Evolutionary conservation across 108 stramenopile genomes (phyloP).

Genomic region (Cyclotella distinguenda): DNA sequence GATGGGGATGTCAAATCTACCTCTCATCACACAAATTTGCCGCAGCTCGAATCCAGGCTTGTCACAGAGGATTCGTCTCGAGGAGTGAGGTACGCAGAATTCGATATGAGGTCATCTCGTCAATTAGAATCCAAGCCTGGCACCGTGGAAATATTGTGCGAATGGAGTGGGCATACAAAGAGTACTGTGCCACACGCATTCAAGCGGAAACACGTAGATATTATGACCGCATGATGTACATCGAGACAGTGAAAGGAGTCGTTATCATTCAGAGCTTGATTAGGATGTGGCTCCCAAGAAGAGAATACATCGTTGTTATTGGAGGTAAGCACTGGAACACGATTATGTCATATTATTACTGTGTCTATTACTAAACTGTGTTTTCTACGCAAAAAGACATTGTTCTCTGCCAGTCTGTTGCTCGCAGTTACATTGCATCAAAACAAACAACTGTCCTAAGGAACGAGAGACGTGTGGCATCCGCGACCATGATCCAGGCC

Average conservation of each 20-base stretch:
- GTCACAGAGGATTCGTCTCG: constrained; percentile 27
- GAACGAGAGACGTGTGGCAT: neutral
- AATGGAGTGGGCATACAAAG: constrained; percentile 30
- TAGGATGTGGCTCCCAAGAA: constrained; percentile 20
- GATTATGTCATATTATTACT: neutral
- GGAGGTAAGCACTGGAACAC: neutral
- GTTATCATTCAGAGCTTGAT: constrained; percentile 46
- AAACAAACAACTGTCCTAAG: neutral
- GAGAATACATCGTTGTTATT: constrained; percentile 2
- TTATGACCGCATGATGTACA: constrained; percentile 27
- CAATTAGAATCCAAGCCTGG: constrained; percentile 41
- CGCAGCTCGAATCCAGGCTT: constrained; percentile 39
- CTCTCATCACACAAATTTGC: neutral
- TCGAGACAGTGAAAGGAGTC: constrained; percentile 47
- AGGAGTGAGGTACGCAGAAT: constrained; percentile 15
- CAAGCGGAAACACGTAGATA: constrained; percentile 60
- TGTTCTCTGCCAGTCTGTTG: constrained; percentile 13
- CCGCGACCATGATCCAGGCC: neutral
- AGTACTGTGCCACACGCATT: constrained; percentile 49
- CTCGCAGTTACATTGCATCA: neutral
- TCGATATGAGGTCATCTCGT: constrained; percentile 28
- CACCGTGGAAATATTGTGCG: constrained; percentile 53
- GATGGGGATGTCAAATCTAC: constrained; percentile 1
- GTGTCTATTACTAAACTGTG: neutral
- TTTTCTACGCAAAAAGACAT: neutral